Conservation (phyloP, 208 protist species). For the Acanthamoeba healyi region DNA sequence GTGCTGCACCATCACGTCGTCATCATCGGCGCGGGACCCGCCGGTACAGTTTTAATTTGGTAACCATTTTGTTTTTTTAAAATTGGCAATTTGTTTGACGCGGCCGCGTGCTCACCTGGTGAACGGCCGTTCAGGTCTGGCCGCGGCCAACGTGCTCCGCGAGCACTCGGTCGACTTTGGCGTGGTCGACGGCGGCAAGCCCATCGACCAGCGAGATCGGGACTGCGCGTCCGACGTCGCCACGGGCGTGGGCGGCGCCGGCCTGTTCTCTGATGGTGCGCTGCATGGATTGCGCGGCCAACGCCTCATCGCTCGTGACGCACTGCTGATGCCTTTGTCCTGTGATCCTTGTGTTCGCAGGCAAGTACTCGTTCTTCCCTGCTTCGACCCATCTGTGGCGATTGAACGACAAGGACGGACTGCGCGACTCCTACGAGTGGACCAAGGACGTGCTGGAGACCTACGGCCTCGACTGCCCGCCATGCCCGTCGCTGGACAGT, state of each 20-base stretch:
- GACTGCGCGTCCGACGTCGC: background rate
- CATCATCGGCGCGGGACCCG: background rate
- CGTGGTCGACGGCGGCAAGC: background rate
- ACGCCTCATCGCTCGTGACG: background rate
- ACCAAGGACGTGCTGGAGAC: background rate
- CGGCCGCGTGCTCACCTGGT: too few species aligned
- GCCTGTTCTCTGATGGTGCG: conserved; percentile 20
- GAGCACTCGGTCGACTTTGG: background rate
- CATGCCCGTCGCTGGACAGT: background rate
- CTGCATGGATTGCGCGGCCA: background rate
- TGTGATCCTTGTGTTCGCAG: background rate
- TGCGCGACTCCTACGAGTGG: background rate
- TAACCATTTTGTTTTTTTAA: too few species aligned
- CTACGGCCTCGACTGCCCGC: conserved; percentile 41
- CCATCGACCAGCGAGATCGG: background rate
- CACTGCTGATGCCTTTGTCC: too few species aligned
- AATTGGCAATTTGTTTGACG: background rate
- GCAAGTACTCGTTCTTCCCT: conserved; percentile 54
- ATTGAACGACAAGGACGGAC: background rate
- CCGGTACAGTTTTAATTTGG: background rate
- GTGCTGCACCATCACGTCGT: background rate
- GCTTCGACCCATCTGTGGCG: conserved; percentile 1
- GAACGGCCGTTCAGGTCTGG: background rate
- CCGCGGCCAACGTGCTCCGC: background rate
- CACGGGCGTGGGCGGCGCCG: background rate